Base-by-base conservation (phyloP, 2,329 filamentous ascomycete genomes). In the Aspergillus fijiensis region DNA sequence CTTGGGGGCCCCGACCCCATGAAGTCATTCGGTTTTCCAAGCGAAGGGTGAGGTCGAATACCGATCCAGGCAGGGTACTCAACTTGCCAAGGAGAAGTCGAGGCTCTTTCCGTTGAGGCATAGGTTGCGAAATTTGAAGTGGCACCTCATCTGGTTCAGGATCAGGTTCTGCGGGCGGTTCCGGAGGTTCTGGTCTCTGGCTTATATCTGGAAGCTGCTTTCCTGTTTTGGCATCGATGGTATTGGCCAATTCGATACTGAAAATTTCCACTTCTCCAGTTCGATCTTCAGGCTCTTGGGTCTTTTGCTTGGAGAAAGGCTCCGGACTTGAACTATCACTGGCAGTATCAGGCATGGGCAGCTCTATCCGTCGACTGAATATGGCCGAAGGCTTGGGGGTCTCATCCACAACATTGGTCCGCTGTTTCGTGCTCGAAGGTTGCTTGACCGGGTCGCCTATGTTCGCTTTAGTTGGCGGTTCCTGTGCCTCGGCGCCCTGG, bases 1-100 rank as follows among this genome's bases (percentile, higher is more conserved):
- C 93, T 21, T 83, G 80, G 0, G 77, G 79, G 0, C 85, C 85
- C 27, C 94, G 87, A 31, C 94, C 94, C 87, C 92, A 98, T 0
- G 88, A 89, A 0, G 88, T 86, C 65, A 91, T 77, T 3, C 87
- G 85, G 47, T 86, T 83, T 11, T 86, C 85, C 14, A 97, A 79
- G 35, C 83, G 82, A 33, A 96, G 80, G 0, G 83, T 84, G 25
- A 91, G 82, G 23, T 82, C 82, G 1, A 82, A 77, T 6, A 90
- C 80, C 0, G 92, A 96, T 14, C 85, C 86, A 0, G 82, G 69
- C 0, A 87, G 82, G 0, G 88, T 88, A 14, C 85, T 84, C 14
- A 96, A 77, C 57, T 85, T 84, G 7, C 89, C 92, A 2, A 92
- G 81, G 2, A 77, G 65, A 63, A 72, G 73, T 23, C 71, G 71